Evolutionary conservation across 2,329 filamentous ascomycete genomes (phyloP).

Genomic region (Diaporthe australafricana): DNA sequence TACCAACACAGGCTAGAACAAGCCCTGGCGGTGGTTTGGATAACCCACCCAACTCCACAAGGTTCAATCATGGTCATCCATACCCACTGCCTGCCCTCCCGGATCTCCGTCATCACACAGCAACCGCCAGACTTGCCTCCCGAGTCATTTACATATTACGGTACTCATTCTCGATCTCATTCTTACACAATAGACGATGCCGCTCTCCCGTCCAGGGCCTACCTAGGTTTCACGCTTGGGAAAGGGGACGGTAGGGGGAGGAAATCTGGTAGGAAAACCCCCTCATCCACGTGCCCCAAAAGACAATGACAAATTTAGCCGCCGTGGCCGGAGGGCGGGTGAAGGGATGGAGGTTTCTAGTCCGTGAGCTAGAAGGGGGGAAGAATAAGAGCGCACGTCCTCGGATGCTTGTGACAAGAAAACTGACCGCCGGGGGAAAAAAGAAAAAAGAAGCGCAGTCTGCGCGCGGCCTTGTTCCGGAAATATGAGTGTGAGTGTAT

Average conservation of each 20-base stretch:
- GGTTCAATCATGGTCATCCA: constrained; percentile 9
- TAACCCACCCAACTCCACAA: constrained; percentile 12
- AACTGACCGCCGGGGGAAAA: neutral
- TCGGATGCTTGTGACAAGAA: constrained; percentile 7
- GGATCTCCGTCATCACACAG: neutral
- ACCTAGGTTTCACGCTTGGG: constrained; percentile 16
- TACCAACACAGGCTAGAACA: neutral
- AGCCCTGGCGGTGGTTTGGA: neutral
- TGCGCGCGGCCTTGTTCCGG: neutral
- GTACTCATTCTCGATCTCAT: too few species aligned
- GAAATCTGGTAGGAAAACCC: neutral
- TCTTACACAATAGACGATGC: neutral
- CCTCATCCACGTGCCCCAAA: neutral
- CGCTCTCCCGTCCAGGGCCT: constrained; percentile 1
- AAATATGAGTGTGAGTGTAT: too few species aligned
- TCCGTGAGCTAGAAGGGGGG: constrained; percentile 11
- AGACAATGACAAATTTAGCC: constrained; percentile 19
- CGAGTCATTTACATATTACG: constrained; percentile 5
- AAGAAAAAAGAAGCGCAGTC: neutral
- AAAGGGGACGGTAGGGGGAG: neutral
- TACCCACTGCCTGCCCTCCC: neutral
- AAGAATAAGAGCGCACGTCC: constrained; percentile 2
- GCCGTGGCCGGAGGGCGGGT: neutral
- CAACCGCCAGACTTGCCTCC: neutral
- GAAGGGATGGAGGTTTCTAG: constrained; percentile 3